phyloP scores from a whole-genome alignment of 441 rosid genomes.

The Breynia disticha region DNA sequence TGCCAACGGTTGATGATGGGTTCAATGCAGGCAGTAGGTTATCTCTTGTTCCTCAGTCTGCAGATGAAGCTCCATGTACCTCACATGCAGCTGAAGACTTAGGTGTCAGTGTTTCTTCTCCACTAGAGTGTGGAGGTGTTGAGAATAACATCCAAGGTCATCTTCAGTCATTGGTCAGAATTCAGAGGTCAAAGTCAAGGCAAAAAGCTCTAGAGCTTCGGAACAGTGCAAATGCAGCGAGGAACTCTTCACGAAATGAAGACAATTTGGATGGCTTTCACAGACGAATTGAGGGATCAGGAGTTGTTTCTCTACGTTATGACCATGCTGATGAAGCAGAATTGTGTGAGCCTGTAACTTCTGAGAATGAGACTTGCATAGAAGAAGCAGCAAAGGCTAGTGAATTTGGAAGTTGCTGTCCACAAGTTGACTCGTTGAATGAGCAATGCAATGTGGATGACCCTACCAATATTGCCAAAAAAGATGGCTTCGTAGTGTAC shows the following conservation, averaged over 20 bases:
- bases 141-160: conserved; percentile 30
- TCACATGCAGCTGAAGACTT: conserved; percentile 23
- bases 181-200: conserved; percentile 86
- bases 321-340: conserved; percentile 25
- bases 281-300: conserved; percentile 23
- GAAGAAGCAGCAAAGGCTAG: conserved; percentile 8
- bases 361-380: conserved; percentile 18
- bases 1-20: conserved; percentile 21
- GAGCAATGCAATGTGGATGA: conserved; percentile 3
- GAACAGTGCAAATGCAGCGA: conserved; percentile 47
- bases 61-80: conserved; percentile 19
- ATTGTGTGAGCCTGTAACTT: conserved; percentile 23
- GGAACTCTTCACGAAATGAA: conserved; percentile 22
- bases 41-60: conserved; percentile 26
- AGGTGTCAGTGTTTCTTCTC: conserved; percentile 40
- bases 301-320: conserved; percentile 33
- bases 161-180: conserved; percentile 44
- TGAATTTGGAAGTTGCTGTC: conserved; percentile 6
- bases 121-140: conserved; percentile 30
- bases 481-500: neutral
- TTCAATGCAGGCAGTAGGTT: conserved; percentile 24
- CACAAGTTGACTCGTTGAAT: neutral
- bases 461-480: conserved; percentile 1
- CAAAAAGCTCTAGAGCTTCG: conserved; percentile 72
- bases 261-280: conserved; percentile 20